phyloP scores from a whole-genome alignment of 148 eudicot species.

The Camellia lanceoleosa region DNA sequence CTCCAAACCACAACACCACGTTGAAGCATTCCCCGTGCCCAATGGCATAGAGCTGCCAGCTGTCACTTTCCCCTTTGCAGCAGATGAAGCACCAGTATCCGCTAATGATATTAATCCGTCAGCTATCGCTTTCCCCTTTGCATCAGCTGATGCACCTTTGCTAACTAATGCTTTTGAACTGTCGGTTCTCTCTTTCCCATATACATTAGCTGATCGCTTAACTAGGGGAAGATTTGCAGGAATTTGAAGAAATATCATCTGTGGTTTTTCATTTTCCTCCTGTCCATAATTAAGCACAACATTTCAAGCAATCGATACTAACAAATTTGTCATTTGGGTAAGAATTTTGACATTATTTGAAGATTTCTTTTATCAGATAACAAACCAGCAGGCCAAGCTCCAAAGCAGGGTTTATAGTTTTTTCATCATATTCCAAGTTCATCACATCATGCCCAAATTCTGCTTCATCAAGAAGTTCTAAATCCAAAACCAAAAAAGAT shows the following conservation, averaged over 20 bases:
- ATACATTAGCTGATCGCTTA: slow-evolving; percentile 30
- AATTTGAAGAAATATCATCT: slow-evolving; percentile 57
- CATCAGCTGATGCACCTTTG: slow-evolving; percentile 21
- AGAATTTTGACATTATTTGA: background rate
- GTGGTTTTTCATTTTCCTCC: slow-evolving; percentile 31
- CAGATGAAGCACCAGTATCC: background rate
- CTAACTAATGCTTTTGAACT: slow-evolving; percentile 10
- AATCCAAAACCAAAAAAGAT: slow-evolving; percentile 10
- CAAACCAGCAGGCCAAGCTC: slow-evolving; percentile 73
- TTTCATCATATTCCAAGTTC: slow-evolving; percentile 51
- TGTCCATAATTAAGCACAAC: slow-evolving; percentile 22
- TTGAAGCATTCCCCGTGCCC: slow-evolving; percentile 11
- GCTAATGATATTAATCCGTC: slow-evolving; percentile 17
- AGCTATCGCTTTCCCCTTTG: slow-evolving; percentile 46
- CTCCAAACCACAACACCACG: slow-evolving; percentile 33
- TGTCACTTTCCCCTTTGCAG: slow-evolving; percentile 25
- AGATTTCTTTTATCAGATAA: slow-evolving; percentile 13
- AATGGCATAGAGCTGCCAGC: slow-evolving; percentile 10
- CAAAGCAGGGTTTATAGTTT: slow-evolving; percentile 42
- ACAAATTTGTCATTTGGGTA: background rate
- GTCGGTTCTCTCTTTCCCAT: slow-evolving; percentile 31
- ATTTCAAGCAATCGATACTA: background rate
- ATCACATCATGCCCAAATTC: slow-evolving; percentile 57
- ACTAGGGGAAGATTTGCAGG: slow-evolving; percentile 47
- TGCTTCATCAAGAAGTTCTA: slow-evolving; percentile 60